Percentiles rank a stretch among this genome's conserved stretches.
Evolutionary conservation across 305 asterid genomes (phyloP).

Genomic region (Fraxinus baroniana): DNA sequence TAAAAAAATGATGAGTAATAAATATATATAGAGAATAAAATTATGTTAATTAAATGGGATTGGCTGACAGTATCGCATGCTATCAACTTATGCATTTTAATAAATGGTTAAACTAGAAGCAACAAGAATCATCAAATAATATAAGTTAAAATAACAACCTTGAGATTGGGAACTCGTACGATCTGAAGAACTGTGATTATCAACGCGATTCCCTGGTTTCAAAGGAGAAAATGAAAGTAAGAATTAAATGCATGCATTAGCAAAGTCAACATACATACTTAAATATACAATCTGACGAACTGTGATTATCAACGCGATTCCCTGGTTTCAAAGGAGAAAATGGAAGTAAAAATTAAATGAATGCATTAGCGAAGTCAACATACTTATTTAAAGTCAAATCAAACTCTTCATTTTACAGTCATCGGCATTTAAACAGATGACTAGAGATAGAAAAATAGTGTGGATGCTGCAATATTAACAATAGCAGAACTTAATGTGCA

Average conservation of each 20-base stretch:
- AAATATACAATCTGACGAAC: slow-evolving; percentile 72
- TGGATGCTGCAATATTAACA: neutral
- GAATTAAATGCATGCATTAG: slow-evolving; percentile 6
- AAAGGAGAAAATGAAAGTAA: slow-evolving; percentile 11
- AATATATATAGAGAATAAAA: neutral
- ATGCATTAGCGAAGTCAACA: neutral
- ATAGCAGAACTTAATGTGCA: neutral
- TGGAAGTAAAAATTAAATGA: slow-evolving; percentile 5
- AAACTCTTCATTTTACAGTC: slow-evolving; percentile 10
- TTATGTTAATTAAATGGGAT: neutral
- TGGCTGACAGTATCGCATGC: neutral
- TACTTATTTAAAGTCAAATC: slow-evolving; percentile 4
- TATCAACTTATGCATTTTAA: neutral
- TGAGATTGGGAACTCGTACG: slow-evolving; percentile 85
- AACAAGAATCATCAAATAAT: slow-evolving; percentile 6
- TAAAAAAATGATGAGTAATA: neutral
- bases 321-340: slow-evolving; percentile 45
- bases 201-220: slow-evolving; percentile 86
- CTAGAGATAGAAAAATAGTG: neutral
- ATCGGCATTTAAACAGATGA: neutral
- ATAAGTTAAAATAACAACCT: slow-evolving; percentile 45
- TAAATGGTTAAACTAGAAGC: neutral
- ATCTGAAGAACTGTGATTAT: slow-evolving; percentile 93
- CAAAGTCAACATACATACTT: neutral
- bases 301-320: slow-evolving; percentile 87